Evolutionary conservation across 106 monocot genomes (phyloP).

Genomic region (Narthecium ossifragum): DNA sequence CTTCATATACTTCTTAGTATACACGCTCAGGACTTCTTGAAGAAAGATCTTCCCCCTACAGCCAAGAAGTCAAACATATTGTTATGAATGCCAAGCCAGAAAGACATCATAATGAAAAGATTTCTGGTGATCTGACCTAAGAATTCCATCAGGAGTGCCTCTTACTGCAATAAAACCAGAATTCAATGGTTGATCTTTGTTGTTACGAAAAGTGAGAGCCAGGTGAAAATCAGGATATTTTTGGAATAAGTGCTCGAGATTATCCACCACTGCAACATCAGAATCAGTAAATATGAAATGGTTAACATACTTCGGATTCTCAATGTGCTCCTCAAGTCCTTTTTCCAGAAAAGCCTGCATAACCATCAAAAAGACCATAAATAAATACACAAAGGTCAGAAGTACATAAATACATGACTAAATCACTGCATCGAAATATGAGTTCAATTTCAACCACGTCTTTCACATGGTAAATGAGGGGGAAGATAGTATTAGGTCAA

Average conservation of each 20-base stretch:
- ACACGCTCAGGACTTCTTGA: slow-evolving; percentile 66
- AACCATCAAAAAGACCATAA: slow-evolving; percentile 3
- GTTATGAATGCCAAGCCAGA: not conserved
- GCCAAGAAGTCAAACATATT: slow-evolving; percentile 8
- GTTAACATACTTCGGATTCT: slow-evolving; percentile 20
- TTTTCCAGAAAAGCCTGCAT: slow-evolving; percentile 61
- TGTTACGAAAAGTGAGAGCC: slow-evolving; percentile 92
- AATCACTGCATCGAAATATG: not conserved
- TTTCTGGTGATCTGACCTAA: slow-evolving; percentile 42
- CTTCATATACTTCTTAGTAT: slow-evolving; percentile 64
- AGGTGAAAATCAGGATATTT: slow-evolving; percentile 70
- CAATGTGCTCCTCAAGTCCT: slow-evolving; percentile 28
- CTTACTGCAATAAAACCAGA: slow-evolving; percentile 96
- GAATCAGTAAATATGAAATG: slow-evolving; percentile 89
- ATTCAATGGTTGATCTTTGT: slow-evolving; percentile 91
- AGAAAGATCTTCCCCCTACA: slow-evolving; percentile 69
- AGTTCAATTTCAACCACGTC: not conserved
- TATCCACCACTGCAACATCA: slow-evolving; percentile 84
- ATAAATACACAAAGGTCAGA: not conserved
- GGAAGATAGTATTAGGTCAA: not conserved
- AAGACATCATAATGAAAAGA: not conserved
- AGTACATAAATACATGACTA: not conserved
- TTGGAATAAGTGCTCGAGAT: slow-evolving; percentile 77
- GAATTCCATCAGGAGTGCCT: slow-evolving; percentile 71
- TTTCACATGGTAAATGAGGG: not conserved